Base-by-base conservation (phyloP, 2,329 filamentous ascomycete species). In the Trichoderma simmonsii region DNA sequence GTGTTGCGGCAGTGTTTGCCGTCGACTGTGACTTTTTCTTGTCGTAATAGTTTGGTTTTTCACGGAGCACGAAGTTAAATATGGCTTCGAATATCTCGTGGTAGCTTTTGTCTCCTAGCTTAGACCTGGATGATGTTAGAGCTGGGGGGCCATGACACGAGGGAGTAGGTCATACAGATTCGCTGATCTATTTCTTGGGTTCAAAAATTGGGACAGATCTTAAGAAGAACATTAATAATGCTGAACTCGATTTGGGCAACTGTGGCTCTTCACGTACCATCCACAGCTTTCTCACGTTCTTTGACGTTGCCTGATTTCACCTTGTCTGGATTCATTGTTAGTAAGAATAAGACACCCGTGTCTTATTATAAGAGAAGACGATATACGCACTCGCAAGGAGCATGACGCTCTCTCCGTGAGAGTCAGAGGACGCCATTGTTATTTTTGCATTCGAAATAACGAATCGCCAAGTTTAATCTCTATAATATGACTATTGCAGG, bases 21-120 rank as follows among this genome's bases (percentile, higher is more conserved):
- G 85, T 82, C 1, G 75, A 54, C 59, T 80, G 78, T 14, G 82
- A 85, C 68, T 86, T 86, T 74, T 85, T 86, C 14, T 85, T 85
- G 70, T 87, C 87, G 71, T 88, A 86, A 74, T 89, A 92, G 21
- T 82, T 79, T 11, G 89, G 85, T 78, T 93, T 94, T 76, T 97
- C 94, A 15, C 86, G 81, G 21, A 91, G 80, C 1, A 87, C 87
- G 78, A 87, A 91, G 69, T 88, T 86, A 78, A 98, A 97, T 3
- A 98, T 83, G 1, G 89, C 88, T 77, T 98, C 94, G 76, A 93
- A 93, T 57, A 98, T 90, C 72, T 88, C 88, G 78, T 96, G 92
- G 75, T 93, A 97, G n/a, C 88, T 88, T 78, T 92, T 93, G 78
- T 97, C 93, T 60, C 87, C 88, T 39, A 97, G 84, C 14, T 81